Percentiles rank a stretch among this genome's conserved stretches.
Evolutionary conservation across 139 green algal genomes (phyloP).

Genomic region (Chlamydomonas incerta): DNA sequence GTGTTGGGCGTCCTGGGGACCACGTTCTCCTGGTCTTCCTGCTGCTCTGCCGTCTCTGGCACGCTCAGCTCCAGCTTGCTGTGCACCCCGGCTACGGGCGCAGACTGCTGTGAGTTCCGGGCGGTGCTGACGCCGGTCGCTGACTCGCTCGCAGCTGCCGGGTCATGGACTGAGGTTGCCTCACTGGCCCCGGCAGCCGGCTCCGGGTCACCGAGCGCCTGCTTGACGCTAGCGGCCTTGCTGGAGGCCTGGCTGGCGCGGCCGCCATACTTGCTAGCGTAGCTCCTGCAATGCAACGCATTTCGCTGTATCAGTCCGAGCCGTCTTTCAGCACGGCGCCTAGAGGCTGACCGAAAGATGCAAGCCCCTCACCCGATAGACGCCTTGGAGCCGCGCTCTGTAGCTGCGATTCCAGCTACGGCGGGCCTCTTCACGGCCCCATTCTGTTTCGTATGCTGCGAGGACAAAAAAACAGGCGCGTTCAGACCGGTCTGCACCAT

Average conservation of each 20-base stretch:
- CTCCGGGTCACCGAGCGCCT: no score
- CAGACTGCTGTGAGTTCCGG: background rate
- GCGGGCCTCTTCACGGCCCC: background rate
- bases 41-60: background rate
- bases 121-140: no score
- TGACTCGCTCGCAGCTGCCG: no score
- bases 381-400: background rate
- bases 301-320: no score
- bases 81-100: no score
- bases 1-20: background rate
- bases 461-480: background rate
- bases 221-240: no score
- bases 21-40: conserved; percentile 34
- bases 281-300: conserved; percentile 27
- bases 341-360: no score
- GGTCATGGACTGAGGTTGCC: no score
- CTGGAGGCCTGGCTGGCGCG: background rate
- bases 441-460: conserved; percentile 6
- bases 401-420: background rate
- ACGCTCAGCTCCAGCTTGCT: background rate
- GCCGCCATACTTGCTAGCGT: conserved; percentile 4
- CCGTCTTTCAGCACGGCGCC: no score
- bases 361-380: background rate
- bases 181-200: no score
- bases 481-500: no score